Evolutionary conservation across 768 basidiomycete species (phyloP).

Genomic region (Grammothele lineata): DNA sequence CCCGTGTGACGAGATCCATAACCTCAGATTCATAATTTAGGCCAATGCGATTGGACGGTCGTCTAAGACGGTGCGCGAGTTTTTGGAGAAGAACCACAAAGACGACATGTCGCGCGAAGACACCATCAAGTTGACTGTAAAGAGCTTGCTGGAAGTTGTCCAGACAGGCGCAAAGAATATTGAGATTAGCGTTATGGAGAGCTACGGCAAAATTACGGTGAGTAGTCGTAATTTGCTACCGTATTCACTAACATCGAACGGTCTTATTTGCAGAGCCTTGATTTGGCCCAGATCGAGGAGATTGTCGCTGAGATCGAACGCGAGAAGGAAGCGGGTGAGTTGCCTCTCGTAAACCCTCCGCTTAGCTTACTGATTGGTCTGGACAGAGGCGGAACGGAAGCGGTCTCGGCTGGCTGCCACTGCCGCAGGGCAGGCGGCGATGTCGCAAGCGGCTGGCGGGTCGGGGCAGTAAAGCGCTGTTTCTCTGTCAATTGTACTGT

Average conservation of each 20-base stretch:
- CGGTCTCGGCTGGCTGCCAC: slow-evolving; percentile 86
- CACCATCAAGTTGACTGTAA: slow-evolving; percentile 91
- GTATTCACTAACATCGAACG: slow-evolving; percentile 3
- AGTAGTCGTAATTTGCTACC: slow-evolving; percentile 18
- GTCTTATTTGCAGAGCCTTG: too few species aligned
- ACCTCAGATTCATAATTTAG: slow-evolving; percentile 34
- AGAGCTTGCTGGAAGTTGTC: slow-evolving; percentile 94
- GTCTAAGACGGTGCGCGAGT: slow-evolving; percentile 97
- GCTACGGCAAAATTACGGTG: slow-evolving; percentile 90
- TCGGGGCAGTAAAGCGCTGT: slow-evolving; percentile 29
- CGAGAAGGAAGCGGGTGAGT: slow-evolving; percentile 89
- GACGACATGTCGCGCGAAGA: slow-evolving; percentile 87
- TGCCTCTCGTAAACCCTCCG: not conserved
- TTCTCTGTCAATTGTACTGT: slow-evolving; percentile 12
- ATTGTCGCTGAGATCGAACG: slow-evolving; percentile 93
- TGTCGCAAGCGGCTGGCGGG: slow-evolving; percentile 57
- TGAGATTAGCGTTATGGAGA: slow-evolving; percentile 96
- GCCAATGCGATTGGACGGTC: slow-evolving; percentile 98
- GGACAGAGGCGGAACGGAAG: slow-evolving; percentile 90
- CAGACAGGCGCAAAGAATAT: slow-evolving; percentile 99
- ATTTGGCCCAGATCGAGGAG: slow-evolving; percentile 80
- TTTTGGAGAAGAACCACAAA: slow-evolving; percentile 96
- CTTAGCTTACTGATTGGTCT: slow-evolving; percentile 5
- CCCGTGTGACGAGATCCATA: not conserved
- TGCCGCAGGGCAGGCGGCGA: slow-evolving; percentile 86